Evolutionary conservation across 441 rosid genomes (phyloP), one percentile per base, ranked within the genome.

Genomic region (Populus tomentosa): DNA sequence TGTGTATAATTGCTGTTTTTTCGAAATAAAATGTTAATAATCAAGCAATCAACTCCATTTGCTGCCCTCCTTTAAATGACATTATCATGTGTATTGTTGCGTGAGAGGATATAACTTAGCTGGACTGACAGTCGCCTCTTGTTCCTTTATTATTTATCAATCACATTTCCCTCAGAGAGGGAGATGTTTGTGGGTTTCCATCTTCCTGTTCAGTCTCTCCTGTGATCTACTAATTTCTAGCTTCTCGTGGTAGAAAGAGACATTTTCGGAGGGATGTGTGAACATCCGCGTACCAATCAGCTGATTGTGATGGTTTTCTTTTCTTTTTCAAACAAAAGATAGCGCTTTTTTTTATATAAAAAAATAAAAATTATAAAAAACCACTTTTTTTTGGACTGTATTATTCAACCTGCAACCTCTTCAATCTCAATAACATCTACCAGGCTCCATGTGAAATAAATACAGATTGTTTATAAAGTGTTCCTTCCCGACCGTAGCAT

Each of bases 1-100:
- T 71, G 9, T 76, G 50, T 83, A 80, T 66, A 79, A 74, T 75
- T 81, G 30, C 32, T 40, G 75, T 70, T 66, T 32, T 77, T 67
- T 23, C 68, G 7, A 23, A n/a, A 72, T 70, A 21, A 62, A n/a
- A 42, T 46, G 13, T 33, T n/a, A 36, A 32, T 76, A 59, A 62
- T 65, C 14, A 42, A 46, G 23, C 59, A 26, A 79, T 65, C 71
- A n/a, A 68, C 65, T 46, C 24, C 8, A 10, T 61, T 78, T 42
- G 59, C 33, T 56, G 20, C 11, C 76, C 53, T 72, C 61, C 13
- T 36, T 59, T 28, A 16, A 64, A 38, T 66, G 5, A 63, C 69
- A 28, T 28, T 33, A 3, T 21, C 36, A 26, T 20, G 14, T 21
- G 16, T 64, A 14, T n/a, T 3, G 7, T 68, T 14, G 28, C 66